Conservation (phyloP, 345 rosid species). For the Physaria fendleri region DNA sequence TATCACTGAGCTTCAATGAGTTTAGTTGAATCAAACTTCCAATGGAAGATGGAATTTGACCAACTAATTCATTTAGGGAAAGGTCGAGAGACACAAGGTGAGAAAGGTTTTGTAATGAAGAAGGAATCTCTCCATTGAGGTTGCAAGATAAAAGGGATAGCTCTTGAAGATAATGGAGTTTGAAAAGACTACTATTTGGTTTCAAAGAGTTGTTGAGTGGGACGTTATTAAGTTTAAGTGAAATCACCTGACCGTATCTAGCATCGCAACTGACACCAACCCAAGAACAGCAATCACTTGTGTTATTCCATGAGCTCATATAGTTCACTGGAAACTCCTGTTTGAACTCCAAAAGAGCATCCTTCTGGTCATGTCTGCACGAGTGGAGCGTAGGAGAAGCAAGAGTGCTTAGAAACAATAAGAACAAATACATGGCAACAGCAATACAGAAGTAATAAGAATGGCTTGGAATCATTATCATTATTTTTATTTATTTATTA, state of each 20-base stretch:
- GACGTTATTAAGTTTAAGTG: not conserved
- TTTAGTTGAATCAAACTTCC: not conserved
- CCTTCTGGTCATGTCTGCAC: not conserved
- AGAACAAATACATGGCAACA: not conserved
- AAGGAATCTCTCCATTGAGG: not conserved
- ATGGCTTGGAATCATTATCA: not conserved
- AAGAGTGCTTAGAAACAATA: not conserved
- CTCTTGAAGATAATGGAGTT: not conserved
- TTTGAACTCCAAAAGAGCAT: not conserved
- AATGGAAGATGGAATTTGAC: not conserved
- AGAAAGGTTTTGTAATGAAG: conserved; percentile 7
- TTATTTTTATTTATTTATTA: too few relatives aligned
- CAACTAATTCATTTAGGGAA: not conserved
- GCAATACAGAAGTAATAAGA: not conserved
- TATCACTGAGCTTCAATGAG: not conserved
- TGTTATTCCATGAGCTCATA: not conserved
- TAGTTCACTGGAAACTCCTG: not conserved
- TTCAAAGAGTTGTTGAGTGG: not conserved
- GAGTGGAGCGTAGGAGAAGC: not conserved
- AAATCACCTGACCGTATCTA: not conserved
- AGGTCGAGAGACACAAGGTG: not conserved
- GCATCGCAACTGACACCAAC: not conserved
- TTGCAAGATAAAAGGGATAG: accelerated
- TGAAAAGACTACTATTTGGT: not conserved
- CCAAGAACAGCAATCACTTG: conserved; percentile 1